Base-by-base conservation (phyloP, 2,329 filamentous ascomycete species). In the Coleophoma cylindrospora region DNA sequence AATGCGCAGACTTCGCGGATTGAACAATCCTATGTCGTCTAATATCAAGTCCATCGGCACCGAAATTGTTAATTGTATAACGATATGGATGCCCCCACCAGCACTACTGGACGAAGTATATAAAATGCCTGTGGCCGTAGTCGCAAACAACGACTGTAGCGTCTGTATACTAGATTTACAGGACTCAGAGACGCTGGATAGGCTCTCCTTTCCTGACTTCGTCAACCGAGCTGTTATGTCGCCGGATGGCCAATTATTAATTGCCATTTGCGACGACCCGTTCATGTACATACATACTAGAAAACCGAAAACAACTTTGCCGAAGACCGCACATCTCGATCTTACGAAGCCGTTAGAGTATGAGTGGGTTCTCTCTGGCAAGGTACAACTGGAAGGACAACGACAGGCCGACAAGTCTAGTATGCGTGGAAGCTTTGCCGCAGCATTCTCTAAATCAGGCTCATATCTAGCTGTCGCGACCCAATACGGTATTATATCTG, bases 181-280 rank as follows among this genome's bases (percentile, higher is more conserved):
- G 27, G 80, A 85, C 47, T 80, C 83, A 13, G 75, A 87, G 52
- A 75, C 86, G 34, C 70, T 95, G 19, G 83, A 88, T 49, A 77
- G 84, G 40, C 72, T 96, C 48, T 76, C 80, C 4, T 86, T 95
- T 56, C 86, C 88, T 5, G 87, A 92, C 64, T 87, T 84, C 56
- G 92, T 97, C 72, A 99, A 99, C 62, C 90, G 95, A 63, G 89
- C 91, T 34, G 82, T 91, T n/a, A 85, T 99, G 47, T 96, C 92
- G 7, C 94, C 92, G 0, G 87, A 96, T 64, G 92, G 91, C 1
- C 80, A 77, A 17, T 70, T 92, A 11, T 75, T 97, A 17, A 79
- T 91, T 6, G 89, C 91, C 2, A 88, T 97, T 40, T 88, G 92
- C 38, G 94, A 99, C 64, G 87, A 91, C 60, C 86, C 90, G 1